Conservation (phyloP, 768 basidiomycete species). For the Lactifluus rugatus region DNA sequence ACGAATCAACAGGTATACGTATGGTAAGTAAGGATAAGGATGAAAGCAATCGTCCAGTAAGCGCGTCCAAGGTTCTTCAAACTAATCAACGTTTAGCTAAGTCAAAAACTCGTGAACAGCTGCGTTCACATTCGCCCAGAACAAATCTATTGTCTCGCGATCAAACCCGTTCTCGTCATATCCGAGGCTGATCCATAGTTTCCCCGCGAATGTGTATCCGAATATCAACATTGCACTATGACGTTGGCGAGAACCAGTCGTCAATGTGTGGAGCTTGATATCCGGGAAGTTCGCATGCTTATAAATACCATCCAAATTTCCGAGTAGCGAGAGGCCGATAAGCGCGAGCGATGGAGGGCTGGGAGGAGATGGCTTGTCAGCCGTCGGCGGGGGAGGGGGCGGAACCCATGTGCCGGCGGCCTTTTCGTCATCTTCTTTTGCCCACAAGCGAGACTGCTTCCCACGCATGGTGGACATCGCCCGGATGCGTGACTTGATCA, state of each 20-base stretch:
- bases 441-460: constrained; percentile 53
- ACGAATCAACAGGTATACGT: background rate
- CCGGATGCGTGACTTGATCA: constrained; percentile 50
- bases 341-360: constrained; percentile 47
- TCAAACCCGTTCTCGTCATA: constrained; percentile 75
- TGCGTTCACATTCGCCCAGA: constrained; percentile 53
- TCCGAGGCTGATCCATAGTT: constrained; percentile 70
- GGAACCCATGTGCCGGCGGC: constrained; percentile 34
- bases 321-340: constrained; percentile 73
- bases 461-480: constrained; percentile 61
- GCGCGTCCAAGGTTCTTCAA: background rate
- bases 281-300: constrained; percentile 49
- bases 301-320: constrained; percentile 77
- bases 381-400: constrained; percentile 21
- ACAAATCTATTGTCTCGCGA: constrained; percentile 45
- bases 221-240: constrained; percentile 73
- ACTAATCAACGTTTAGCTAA: constrained; percentile 6
- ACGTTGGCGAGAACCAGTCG: constrained; percentile 78
- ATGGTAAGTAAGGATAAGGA: no score
- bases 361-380: constrained; percentile 14
- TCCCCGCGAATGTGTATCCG: constrained; percentile 64
- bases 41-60: no score
- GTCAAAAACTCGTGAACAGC: constrained; percentile 52
- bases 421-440: constrained; percentile 64
- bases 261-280: constrained; percentile 60